phyloP scores from a whole-genome alignment of 2,329 filamentous ascomycete species.

The Acrocalymma vagum region DNA sequence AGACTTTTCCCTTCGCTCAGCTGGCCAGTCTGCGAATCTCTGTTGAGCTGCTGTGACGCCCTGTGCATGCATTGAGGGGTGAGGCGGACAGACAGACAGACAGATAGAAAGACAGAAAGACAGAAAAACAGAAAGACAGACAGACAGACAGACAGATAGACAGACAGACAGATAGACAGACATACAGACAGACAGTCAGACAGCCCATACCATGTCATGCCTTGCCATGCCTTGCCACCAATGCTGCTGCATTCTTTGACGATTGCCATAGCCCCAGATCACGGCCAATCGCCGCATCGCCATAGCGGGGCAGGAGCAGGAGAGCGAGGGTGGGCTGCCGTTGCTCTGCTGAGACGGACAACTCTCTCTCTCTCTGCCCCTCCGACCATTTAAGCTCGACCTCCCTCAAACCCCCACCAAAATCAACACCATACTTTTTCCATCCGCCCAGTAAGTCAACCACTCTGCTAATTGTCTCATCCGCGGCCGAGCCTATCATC shows the following conservation, averaged over 20 bases:
- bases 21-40: too few species aligned
- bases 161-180: too few species aligned
- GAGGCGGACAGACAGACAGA: too few species aligned
- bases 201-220: too few species aligned
- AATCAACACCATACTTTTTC: slow-evolving; percentile 32
- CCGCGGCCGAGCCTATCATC: slow-evolving; percentile 45
- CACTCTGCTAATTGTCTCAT: slow-evolving; percentile 33
- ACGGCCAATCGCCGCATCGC: slow-evolving; percentile 28
- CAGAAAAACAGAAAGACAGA: too few species aligned
- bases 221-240: too few species aligned
- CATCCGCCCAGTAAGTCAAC: slow-evolving; percentile 44
- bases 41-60: too few species aligned
- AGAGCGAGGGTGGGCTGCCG: slow-evolving; percentile 29
- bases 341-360: slow-evolving; percentile 29
- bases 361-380: slow-evolving; percentile 25
- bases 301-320: slow-evolving; percentile 33
- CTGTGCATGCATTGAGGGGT: too few species aligned
- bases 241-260: slow-evolving; percentile 31
- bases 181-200: too few species aligned
- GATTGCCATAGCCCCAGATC: slow-evolving; percentile 24
- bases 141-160: too few species aligned
- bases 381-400: slow-evolving; percentile 27
- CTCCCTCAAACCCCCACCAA: slow-evolving; percentile 19
- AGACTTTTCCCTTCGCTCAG: too few species aligned
- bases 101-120: too few species aligned